A percentile compares a stretch with the other conserved stretches of the same genome.
These are phyloP conservation scores for Baorangia bicolor DNA, from an alignment of 768 basidiomycete species.

Conservation along the genomic window DNA sequence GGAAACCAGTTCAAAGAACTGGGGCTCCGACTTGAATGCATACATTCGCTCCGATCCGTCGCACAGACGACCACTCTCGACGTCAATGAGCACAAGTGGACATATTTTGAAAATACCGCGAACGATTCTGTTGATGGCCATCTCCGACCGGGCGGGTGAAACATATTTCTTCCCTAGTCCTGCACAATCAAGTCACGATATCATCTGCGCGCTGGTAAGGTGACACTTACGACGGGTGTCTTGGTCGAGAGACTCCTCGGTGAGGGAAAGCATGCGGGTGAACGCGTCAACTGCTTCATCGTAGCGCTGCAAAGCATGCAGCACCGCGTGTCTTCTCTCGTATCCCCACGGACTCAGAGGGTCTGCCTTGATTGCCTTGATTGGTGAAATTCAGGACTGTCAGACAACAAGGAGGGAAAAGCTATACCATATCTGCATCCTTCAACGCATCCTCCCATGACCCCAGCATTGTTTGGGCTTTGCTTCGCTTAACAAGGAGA, in stretches of 20 bases:
- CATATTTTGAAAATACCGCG: too few relatives aligned
- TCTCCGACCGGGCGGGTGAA: background rate
- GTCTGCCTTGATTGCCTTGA: background rate
- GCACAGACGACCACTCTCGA: too few relatives aligned
- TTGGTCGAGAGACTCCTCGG: background rate
- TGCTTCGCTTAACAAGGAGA: constrained; percentile 11
- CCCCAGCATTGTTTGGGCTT: background rate
- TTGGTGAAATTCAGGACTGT: background rate
- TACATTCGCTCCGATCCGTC: background rate
- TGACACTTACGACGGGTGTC: background rate
- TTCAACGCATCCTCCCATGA: constrained; percentile 9
- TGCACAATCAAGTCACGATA: background rate
- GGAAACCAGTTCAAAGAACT: constrained; percentile 2
- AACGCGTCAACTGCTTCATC: background rate
- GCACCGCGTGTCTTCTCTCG: background rate
- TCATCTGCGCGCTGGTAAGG: fast-evolving
- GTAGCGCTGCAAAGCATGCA: background rate
- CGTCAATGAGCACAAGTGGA: too few relatives aligned
- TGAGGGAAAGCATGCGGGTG: background rate
- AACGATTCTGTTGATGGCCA: background rate
- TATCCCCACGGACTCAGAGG: background rate
- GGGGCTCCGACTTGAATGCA: background rate
- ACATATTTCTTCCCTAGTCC: too few relatives aligned
- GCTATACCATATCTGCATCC: constrained; percentile 11
- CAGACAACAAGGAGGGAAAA: too few relatives aligned